Evolutionary conservation across 2,329 filamentous ascomycete species (phyloP), one percentile per base, ranked within the genome.

Genomic region (Cladosporium colombiae): DNA sequence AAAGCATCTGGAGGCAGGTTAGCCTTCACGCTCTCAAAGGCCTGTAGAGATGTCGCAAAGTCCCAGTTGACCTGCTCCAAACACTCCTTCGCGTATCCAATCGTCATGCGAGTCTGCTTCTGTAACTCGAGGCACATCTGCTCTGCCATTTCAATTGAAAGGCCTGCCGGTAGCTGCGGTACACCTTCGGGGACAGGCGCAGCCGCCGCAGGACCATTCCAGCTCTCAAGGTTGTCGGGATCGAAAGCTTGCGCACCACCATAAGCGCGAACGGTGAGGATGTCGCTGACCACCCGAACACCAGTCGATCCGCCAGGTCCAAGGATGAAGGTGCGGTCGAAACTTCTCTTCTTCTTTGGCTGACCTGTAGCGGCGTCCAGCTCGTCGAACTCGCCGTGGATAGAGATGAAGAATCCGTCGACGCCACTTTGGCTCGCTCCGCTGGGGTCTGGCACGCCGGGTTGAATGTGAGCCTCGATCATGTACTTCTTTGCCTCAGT

Each of bases 321-420:
- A 21, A 96, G 83, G 49, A 93, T 81, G 74, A 96, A 92, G 0
- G 87, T 90, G 60, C 93, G 88, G 63, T 93, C 92, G 77, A 96
- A 96, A 76, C 90, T 92, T 67, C 92, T 88, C 13, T 74, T 73
- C 69, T 78, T 79, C 71, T 88, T 86, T 52, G 84, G 85, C 53
- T 85, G 83, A 57, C 84, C 81, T 25, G 83, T 84, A 18, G 78
- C 78, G 3, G 80, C 76, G 70, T 91, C 86, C 21, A 89, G 81
- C 74, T 97, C 93, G 58, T 94, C 88, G 67, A 92, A 96, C 73
- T 94, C 91, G 68, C 92, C 91, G 72, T 95, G 91, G n/a, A 94
- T 84, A 8, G 86, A 89, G 70, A 96, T 86, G 59, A 91, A 84
- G 69, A 96, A 85, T 8, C 92, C 92, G 69, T 91, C 90, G 23